A percentile compares a stretch with the other conserved stretches of the same genome.
These are phyloP conservation scores for Ophiostoma quercus DNA, from an alignment of 2,329 filamentous ascomycete species.

Conservation along the genomic window DNA sequence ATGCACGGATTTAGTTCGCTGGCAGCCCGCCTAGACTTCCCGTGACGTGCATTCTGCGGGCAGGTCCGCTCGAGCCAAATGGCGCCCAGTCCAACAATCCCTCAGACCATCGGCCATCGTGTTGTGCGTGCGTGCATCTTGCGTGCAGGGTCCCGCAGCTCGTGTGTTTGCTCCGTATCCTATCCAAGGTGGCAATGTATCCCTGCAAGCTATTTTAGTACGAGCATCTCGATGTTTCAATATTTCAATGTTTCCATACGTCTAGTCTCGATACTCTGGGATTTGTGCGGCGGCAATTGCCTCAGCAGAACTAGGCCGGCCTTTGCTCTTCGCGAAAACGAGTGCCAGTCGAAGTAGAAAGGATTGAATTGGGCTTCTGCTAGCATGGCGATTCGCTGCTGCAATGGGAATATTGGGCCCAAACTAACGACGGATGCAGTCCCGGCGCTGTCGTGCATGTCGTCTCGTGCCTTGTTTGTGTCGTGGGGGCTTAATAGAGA, in stretches of 20 bases:
- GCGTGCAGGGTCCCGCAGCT: not conserved
- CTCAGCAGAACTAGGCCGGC: not conserved
- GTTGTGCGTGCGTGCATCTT: not conserved
- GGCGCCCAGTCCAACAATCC: not conserved
- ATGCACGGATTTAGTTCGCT: conserved; percentile 10
- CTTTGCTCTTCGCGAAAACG: not conserved
- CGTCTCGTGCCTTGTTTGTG: not conserved
- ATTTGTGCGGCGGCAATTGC: not conserved
- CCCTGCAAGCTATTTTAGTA: not conserved
- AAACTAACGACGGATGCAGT: not conserved
- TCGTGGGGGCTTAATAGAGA: not conserved
- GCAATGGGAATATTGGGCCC: not conserved
- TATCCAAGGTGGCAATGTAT: not conserved
- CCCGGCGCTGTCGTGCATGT: not conserved
- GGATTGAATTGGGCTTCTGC: not conserved
- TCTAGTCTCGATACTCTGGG: not conserved
- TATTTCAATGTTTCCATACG: too few species aligned
- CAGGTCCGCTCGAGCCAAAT: not conserved
- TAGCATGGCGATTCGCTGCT: not conserved
- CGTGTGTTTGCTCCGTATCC: not conserved
- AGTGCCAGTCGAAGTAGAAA: not conserved
- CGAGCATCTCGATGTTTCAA: not conserved
- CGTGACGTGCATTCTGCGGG: conserved; percentile 13
- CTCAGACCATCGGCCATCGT: not conserved
- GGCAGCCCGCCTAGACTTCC: conserved; percentile 8